Conservation (phyloP, 1,284 basidiomycete species). For the Austroboletus novae-zelandiae region DNA sequence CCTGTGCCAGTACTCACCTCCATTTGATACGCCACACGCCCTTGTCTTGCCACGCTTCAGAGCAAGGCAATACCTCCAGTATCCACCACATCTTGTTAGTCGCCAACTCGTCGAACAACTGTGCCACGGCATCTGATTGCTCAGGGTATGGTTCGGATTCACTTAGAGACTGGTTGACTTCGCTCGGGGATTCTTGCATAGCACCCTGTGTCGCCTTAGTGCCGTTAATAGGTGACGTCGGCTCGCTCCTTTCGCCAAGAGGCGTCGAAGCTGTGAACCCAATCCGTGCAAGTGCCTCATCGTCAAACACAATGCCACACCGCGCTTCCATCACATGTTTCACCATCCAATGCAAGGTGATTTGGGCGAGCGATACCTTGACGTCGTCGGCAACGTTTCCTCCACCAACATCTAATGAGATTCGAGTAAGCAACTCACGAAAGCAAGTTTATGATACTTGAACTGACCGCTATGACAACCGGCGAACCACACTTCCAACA, state of each 20-base stretch:
- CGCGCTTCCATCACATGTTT: slow-evolving; percentile 45
- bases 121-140: slow-evolving; percentile 25
- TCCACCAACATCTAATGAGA: slow-evolving; percentile 61
- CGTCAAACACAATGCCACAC: slow-evolving; percentile 55
- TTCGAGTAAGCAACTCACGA: not conserved
- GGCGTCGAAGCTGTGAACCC: slow-evolving; percentile 23
- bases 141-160: slow-evolving; percentile 10
- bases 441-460: not conserved
- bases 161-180: not conserved
- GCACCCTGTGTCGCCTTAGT: not conserved
- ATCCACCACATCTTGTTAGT: slow-evolving; percentile 27
- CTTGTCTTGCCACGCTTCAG: slow-evolving; percentile 29
- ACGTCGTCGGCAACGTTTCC: slow-evolving; percentile 49
- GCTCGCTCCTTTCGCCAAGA: not conserved
- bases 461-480: slow-evolving; percentile 57
- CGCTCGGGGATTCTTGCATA: not conserved
- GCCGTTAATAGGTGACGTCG: not conserved
- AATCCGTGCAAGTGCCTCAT: slow-evolving; percentile 35
- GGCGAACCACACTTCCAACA: slow-evolving; percentile 64
- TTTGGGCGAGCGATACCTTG: slow-evolving; percentile 48
- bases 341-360: slow-evolving; percentile 76
- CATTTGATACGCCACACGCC: slow-evolving; percentile 26
- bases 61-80: slow-evolving; percentile 28
- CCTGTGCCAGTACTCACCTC: slow-evolving; percentile 18
- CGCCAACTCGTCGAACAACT: slow-evolving; percentile 23